phyloP scores from a whole-genome alignment of 1,139 yeast species.

The Hyphopichia wangnamkhiaoensis region DNA sequence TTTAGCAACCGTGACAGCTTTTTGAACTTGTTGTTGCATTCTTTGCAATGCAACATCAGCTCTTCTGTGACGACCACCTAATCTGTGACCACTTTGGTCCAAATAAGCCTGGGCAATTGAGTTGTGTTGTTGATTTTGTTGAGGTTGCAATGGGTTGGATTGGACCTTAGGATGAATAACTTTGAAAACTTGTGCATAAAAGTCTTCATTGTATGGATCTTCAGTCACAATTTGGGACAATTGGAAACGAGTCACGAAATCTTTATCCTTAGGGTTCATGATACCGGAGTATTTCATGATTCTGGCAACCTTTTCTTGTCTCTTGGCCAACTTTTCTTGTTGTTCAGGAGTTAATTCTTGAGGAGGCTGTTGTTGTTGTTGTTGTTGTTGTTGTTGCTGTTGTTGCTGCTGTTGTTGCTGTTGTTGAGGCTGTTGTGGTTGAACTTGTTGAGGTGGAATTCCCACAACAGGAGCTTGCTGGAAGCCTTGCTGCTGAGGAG shows the following conservation, averaged over 20 bases:
- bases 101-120: slow-evolving; percentile 93
- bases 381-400: slow-evolving; percentile 16
- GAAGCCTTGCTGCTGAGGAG: slow-evolving; percentile 8
- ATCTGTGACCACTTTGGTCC: slow-evolving; percentile 89
- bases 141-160: slow-evolving; percentile 40
- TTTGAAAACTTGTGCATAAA: slow-evolving; percentile 90
- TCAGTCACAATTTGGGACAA: slow-evolving; percentile 94
- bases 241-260: slow-evolving; percentile 91
- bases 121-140: slow-evolving; percentile 49
- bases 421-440: slow-evolving; percentile 8
- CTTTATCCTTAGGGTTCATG: slow-evolving; percentile 97
- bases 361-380: slow-evolving; percentile 16
- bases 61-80: slow-evolving; percentile 84
- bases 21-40: slow-evolving; percentile 98
- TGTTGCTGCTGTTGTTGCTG: slow-evolving; percentile 15
- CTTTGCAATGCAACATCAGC: slow-evolving; percentile 95
- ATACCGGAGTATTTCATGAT: slow-evolving; percentile 86
- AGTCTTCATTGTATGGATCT: slow-evolving; percentile 96
- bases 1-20: slow-evolving; percentile 93
- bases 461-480: slow-evolving; percentile 2
- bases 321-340: slow-evolving; percentile 57
- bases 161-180: slow-evolving; percentile 69
- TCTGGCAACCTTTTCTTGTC: slow-evolving; percentile 78
- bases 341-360: slow-evolving; percentile 48
- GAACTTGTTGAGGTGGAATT: too few relatives aligned